Conservation (phyloP, 331 rosid genomes). For the Erythrophleum ivorense region DNA sequence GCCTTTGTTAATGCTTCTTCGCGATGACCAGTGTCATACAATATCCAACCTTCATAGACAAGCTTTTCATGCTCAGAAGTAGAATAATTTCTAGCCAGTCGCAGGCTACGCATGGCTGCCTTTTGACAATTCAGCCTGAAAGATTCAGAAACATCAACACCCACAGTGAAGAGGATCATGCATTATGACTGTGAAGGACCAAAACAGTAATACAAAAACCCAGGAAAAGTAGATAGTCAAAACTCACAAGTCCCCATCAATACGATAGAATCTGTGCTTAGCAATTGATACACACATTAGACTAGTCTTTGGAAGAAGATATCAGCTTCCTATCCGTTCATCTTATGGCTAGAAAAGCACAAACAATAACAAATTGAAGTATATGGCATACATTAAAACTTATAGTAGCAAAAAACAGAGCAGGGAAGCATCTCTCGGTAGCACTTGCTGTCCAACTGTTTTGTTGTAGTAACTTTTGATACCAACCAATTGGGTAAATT, state of each 20-base stretch:
- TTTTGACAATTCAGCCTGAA: slow-evolving; percentile 85
- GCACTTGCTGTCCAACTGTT: not conserved
- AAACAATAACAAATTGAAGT: slow-evolving; percentile 31
- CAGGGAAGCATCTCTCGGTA: not conserved
- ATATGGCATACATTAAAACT: slow-evolving; percentile 2
- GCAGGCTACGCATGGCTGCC: slow-evolving; percentile 85
- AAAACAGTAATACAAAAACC: not conserved
- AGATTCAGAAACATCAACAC: slow-evolving; percentile 42
- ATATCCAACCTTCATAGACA: slow-evolving; percentile 93
- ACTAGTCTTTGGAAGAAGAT: slow-evolving; percentile 21
- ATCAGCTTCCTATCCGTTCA: not conserved
- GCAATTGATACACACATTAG: not conserved
- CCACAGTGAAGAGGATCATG: not conserved
- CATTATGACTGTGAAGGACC: not conserved
- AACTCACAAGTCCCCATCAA: slow-evolving; percentile 22
- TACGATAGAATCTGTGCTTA: slow-evolving; percentile 2
- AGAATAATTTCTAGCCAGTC: slow-evolving; percentile 81
- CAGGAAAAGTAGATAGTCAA: not conserved
- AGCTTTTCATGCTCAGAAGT: slow-evolving; percentile 77
- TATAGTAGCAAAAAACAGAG: not conserved
- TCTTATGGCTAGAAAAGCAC: slow-evolving; percentile 3
- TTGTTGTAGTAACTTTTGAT: not conserved
- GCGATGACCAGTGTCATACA: slow-evolving; percentile 92
- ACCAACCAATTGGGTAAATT: not conserved
- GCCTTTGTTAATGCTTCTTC: slow-evolving; percentile 89